phyloP scores from a whole-genome alignment of 106 monocot genomes.

The Allium cepa region DNA sequence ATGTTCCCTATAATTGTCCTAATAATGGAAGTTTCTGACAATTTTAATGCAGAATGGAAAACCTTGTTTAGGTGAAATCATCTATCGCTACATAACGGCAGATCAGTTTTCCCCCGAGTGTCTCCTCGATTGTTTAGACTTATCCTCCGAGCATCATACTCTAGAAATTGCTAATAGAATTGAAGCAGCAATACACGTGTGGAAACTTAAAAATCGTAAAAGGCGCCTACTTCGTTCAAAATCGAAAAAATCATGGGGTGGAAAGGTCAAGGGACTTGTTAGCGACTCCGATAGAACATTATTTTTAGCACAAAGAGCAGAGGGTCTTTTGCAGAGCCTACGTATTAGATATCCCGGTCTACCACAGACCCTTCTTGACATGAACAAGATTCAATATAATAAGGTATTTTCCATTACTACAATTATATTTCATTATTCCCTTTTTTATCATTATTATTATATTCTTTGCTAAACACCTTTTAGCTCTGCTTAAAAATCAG shows the following conservation, averaged over 20 bases:
- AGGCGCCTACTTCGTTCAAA: slow-evolving; percentile 30
- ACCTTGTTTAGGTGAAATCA: slow-evolving; percentile 88
- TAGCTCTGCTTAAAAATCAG: too few relatives aligned
- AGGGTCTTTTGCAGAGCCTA: slow-evolving; percentile 69
- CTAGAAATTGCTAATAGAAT: slow-evolving; percentile 89
- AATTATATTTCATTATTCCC: too few relatives aligned
- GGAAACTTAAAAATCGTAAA: slow-evolving; percentile 56
- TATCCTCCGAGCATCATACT: slow-evolving; percentile 88
- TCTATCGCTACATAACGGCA: slow-evolving; percentile 84
- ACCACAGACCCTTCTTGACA: slow-evolving; percentile 91
- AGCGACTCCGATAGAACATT: slow-evolving; percentile 42
- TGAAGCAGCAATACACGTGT: slow-evolving; percentile 83
- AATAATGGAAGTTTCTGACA: not conserved
- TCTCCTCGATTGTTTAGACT: slow-evolving; percentile 79
- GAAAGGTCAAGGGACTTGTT: slow-evolving; percentile 82
- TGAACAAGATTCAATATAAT: slow-evolving; percentile 99
- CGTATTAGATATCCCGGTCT: slow-evolving; percentile 76
- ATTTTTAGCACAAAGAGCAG: slow-evolving; percentile 57
- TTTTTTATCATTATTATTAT: too few relatives aligned
- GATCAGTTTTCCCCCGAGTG: slow-evolving; percentile 94
- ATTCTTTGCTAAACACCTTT: too few relatives aligned
- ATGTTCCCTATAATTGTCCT: not conserved
- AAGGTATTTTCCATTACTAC: slow-evolving; percentile 37
- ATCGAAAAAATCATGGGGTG: slow-evolving; percentile 62
- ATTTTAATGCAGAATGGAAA: slow-evolving; percentile 65